Evolutionary conservation across 1,284 basidiomycete genomes (phyloP), one percentile per base, ranked within the genome.

Genomic region (Heimioporus retisporus): DNA sequence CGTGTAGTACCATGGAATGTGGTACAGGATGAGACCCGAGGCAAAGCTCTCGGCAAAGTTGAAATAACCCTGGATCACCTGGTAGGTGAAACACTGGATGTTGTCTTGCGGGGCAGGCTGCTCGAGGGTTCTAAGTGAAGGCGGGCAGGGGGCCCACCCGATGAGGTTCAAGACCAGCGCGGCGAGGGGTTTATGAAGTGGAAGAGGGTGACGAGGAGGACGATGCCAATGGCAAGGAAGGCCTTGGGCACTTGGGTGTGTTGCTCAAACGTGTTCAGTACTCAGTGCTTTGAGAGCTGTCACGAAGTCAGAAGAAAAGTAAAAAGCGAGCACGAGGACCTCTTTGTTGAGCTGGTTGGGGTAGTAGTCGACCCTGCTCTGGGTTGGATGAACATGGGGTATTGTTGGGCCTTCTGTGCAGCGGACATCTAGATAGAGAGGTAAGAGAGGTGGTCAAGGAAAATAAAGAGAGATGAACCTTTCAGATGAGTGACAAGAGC

Each of bases 171-270:
- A 95, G 69, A 95, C 86, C 71, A 94, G 92, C 6, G 89, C 87
- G 60, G 94, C 94, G 72, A 94, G 59, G 93, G 84, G 83, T 96
- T 96, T 87, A 96, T 85, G 75, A 90, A 87, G 83, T 95, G 92
- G 75, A 95, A 86, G 75, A 93, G 75, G 65, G 85, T 80, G 75
- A 93, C 79, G 78, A 96, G 80, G 64, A 85, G 74, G 69, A 92
- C 84, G 70, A 87, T 86, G 67, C 93, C 95, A 73, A 98, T 82
- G 74, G 95, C 95, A 5, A 28, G 5, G 70, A 97, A 97, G 23
- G 95, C 89, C 89, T 99, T 99, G 74, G 97, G 97, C 55, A 99
- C 84, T 77, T 95, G 93, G 10, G 96, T 97, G 80, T 92, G 93
- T 80, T 93, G 88, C 86, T 99, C 97, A 73, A 98, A 80, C 76